Evolutionary conservation across 23 red algal species (phyloP).

Genomic region (Cyanidiococcus yangmingshanensis): DNA sequence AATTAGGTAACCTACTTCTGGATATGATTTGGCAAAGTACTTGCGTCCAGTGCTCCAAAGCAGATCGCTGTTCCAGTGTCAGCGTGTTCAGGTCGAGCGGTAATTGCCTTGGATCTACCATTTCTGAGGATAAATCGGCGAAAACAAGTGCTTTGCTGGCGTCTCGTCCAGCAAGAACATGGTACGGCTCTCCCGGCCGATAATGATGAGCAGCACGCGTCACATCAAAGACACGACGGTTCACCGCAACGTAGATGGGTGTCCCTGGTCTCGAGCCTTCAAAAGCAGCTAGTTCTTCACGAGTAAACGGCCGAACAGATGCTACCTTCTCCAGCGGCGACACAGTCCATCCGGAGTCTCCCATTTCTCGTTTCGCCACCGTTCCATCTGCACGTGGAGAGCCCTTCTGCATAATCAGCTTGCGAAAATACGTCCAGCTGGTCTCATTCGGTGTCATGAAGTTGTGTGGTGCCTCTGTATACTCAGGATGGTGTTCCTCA

Average conservation of each 20-base stretch:
- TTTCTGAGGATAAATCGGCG: constrained; percentile 46
- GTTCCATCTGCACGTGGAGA: constrained; percentile 56
- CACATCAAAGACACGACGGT: constrained; percentile 72
- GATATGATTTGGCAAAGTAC: constrained; percentile 66
- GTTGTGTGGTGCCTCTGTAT: constrained; percentile 41
- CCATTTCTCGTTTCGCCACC: constrained; percentile 15
- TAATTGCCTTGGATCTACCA: not conserved
- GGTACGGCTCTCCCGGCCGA: constrained; percentile 69
- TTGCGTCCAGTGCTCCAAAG: constrained; percentile 51
- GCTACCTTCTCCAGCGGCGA: constrained; percentile 9
- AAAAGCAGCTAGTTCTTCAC: constrained; percentile 35
- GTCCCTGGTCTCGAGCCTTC: constrained; percentile 23
- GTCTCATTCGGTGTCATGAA: constrained; percentile 84
- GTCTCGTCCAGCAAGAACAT: constrained; percentile 60
- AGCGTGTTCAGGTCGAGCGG: constrained; percentile 15
- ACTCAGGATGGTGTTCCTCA: constrained; percentile 40
- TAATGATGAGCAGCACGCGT: constrained; percentile 63
- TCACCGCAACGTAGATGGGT: constrained; percentile 48
- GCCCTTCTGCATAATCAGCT: constrained; percentile 49
- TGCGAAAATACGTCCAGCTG: constrained; percentile 84
- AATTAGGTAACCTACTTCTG: constrained; percentile 41
- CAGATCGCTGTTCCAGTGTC: constrained; percentile 25
- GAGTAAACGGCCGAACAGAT: constrained; percentile 22
- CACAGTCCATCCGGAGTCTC: not conserved
- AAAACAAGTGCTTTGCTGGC: constrained; percentile 53